Evolutionary conservation across 345 rosid species (phyloP), one percentile per base, ranked within the genome.

Genomic region (Hirschfeldia incana): DNA sequence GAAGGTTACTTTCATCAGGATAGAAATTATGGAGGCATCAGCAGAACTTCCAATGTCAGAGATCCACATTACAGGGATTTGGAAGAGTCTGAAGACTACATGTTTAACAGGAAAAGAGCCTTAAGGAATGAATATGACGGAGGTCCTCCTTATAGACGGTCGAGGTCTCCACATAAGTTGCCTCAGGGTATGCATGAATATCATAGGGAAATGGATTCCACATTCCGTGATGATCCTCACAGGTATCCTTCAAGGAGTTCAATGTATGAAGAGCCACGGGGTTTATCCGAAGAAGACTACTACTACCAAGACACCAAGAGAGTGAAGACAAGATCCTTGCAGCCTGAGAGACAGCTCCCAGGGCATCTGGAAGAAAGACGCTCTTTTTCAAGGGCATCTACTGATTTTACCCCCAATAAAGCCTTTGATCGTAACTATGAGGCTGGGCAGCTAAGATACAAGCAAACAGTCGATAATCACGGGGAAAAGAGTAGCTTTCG

Each of bases 231-330:
- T 67, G 82, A 66, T 77, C 74, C 86, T 65, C 87, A 75, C 66
- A 84, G 80, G 70, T 77, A 79, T 59, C 55, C 87, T 72, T 82
- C 76, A 30, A 87, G 84, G 78, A 83, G 67, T 80, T 77, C 87
- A 51, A 33, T 71, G 65, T 88, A 85, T 33, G 93, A 89, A 76
- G 97, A 91, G 80, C 89, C 84, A 36, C 85, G 98, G 94, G 97
- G 89, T 77, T 73, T 87, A 72, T 85, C 89, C 5, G 97, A 91
- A 79, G 97, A 92, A 79, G 74, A 84, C 13, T 85, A 88, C 81
- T 72, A 78, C 66, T 75, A 84, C 75, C 94, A 73, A 61, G 94
- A 86, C 64, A 65, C 85, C 59, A 94, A 94, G 87, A 92, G 88
- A 83, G 68, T 84, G 81, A 92, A 86, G 86, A 90, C 85, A 26